Evolutionary conservation across 192 early-diverging fungal species (phyloP), one percentile per base, ranked within the genome.

Genomic region (Polychytrium aggregatum): DNA sequence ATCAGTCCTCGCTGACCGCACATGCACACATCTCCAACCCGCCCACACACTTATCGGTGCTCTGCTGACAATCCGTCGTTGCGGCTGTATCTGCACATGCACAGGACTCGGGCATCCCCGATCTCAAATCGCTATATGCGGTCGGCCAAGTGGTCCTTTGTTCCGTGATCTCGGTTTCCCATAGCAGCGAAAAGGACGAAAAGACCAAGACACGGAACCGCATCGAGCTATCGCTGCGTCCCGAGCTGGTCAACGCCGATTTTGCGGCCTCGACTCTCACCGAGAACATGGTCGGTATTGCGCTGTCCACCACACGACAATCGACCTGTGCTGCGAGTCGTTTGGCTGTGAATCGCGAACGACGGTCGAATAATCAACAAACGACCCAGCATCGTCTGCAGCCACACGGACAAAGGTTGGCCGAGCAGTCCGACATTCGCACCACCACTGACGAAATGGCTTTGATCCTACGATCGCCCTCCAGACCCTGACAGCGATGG

Each of bases 131-230:
- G 2, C 66, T 81, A 9, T 92, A 93, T 62, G 61, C 64, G 53
- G 47, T 97, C 50, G 93, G 93, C 9, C 89, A 97, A 62, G 78
- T 79, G 59, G 76, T 97, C 24, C 74, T 76, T 14, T 92, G 88
- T 52, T 68, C 60, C 4, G 63, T 93, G 18, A 67, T 73, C 36
- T 67, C 76, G 42, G 37, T 84, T 14, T 70, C 69, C 17, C 37
- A 56, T 50, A 29, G 43, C 20, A 43, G 34, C n/a, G 52, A 49
- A 18, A 48, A 52, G 48, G 68, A 27, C 44, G 56, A 17, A 48
- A 53, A 36, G 53, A 57, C 2, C 31, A 55, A 14, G 50, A 47
- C 48, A 65, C 71, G 47, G 26, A 76, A 74, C 48, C 70, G 79
- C 20, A 70, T 96, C 18, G 76, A 81, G 44, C 78, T 96, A 35